phyloP scores from a whole-genome alignment of 306 rosid genomes.

The Alnus glutinosa region DNA sequence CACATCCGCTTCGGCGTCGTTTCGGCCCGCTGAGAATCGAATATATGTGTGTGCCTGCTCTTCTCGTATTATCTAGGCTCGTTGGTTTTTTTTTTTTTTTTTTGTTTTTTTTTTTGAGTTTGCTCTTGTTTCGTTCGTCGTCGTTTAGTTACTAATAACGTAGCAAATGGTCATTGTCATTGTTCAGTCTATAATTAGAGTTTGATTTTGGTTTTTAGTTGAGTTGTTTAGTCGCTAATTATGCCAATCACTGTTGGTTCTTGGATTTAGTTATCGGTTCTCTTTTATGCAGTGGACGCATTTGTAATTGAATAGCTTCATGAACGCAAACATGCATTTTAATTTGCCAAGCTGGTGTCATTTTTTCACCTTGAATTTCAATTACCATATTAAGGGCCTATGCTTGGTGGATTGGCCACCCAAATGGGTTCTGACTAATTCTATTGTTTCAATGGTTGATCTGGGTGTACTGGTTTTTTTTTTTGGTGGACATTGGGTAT shows the following conservation, averaged over 20 bases:
- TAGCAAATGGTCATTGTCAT: not conserved
- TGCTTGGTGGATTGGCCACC: not conserved
- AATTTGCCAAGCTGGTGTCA: not conserved
- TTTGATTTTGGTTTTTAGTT: not conserved
- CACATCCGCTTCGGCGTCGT: slow-evolving; percentile 13
- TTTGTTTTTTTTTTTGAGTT: not conserved
- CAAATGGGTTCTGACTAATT: not conserved
- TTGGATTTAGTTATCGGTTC: not conserved
- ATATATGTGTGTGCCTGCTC: slow-evolving; percentile 37
- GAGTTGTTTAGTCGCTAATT: not conserved
- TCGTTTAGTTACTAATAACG: not conserved
- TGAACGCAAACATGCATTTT: not conserved
- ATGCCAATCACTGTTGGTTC: not conserved
- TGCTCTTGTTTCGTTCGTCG: not conserved
- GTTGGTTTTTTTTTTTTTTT: not conserved
- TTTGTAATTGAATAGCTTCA: not conserved
- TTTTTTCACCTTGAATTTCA: not conserved
- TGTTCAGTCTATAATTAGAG: not conserved
- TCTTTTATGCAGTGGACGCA: not conserved
- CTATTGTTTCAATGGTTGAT: not conserved
- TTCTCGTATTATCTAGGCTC: not conserved
- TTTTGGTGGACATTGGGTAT: not conserved
- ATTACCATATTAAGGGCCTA: not conserved
- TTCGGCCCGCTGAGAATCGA: slow-evolving; percentile 18
- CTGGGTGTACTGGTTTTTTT: not conserved